These are phyloP conservation scores for Aspergillus ostianus DNA, from an alignment of 495 filamentous ascomycete genomes.

Conservation along the genomic window DNA sequence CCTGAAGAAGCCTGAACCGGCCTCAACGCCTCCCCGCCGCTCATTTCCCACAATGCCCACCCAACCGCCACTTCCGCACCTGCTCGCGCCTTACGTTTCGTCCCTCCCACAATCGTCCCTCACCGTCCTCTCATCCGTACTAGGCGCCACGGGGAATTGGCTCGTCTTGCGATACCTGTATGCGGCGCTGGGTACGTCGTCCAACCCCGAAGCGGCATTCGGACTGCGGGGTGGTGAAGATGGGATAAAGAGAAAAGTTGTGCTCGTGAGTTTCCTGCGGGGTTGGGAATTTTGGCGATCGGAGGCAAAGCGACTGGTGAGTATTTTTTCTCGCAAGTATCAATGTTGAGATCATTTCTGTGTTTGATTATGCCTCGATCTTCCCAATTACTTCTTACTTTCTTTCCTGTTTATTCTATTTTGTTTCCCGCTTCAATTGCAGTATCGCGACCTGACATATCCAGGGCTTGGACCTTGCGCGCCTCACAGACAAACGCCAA, in stretches of 20 bases:
- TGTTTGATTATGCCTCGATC: not conserved
- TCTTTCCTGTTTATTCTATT: not conserved
- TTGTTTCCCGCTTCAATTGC: not conserved
- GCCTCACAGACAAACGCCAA: conserved; percentile 50
- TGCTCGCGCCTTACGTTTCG: conserved; percentile 64
- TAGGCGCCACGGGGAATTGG: conserved; percentile 74
- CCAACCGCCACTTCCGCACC: conserved; percentile 59
- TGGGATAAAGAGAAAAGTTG: conserved; percentile 49
- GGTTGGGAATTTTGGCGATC: conserved; percentile 74
- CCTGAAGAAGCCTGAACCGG: not conserved
- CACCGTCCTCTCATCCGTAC: conserved; percentile 68
- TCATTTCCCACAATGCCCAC: conserved; percentile 39
- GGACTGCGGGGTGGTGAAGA: conserved; percentile 22
- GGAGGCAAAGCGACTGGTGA: conserved; percentile 57
- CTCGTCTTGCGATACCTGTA: conserved; percentile 64
- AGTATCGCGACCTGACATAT: not conserved
- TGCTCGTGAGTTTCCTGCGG: conserved; percentile 78
- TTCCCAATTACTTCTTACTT: not conserved
- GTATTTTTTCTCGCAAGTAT: conserved; percentile 16
- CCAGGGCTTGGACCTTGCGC: conserved; percentile 69
- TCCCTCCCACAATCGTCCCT: conserved; percentile 52
- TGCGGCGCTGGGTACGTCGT: conserved; percentile 43
- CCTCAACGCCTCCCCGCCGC: not conserved
- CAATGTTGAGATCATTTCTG: conserved; percentile 1
- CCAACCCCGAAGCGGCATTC: conserved; percentile 22